Conservation (phyloP, 129 eudicot genomes). For the Dittrichia graveolens region DNA sequence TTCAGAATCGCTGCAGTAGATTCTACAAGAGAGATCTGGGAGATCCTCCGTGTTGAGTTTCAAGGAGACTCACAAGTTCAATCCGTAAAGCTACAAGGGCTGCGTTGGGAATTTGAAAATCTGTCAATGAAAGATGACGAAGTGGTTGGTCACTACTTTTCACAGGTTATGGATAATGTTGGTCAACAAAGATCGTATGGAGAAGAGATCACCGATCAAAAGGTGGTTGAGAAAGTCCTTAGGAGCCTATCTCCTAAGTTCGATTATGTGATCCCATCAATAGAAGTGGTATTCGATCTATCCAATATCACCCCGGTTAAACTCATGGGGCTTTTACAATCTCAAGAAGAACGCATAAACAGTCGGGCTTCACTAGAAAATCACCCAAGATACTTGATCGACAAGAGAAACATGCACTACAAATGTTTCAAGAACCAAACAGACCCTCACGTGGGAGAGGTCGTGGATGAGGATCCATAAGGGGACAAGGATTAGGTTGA, state of each 20-base stretch:
- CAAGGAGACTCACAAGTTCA: background rate
- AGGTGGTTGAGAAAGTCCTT: too few relatives aligned
- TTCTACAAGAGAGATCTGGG: background rate
- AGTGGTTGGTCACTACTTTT: background rate
- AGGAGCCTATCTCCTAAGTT: too few relatives aligned
- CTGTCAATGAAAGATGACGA: slow-evolving; percentile 24
- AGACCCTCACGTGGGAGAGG: background rate
- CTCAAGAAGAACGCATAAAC: background rate
- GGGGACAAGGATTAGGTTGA: background rate
- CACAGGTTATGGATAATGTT: background rate
- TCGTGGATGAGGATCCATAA: background rate
- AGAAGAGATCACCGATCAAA: slow-evolving; percentile 4
- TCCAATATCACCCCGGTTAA: too few relatives aligned
- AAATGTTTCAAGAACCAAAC: too few relatives aligned
- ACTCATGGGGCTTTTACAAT: too few relatives aligned
- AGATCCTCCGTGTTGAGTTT: background rate
- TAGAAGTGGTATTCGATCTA: too few relatives aligned
- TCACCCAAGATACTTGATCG: too few relatives aligned
- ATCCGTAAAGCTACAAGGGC: slow-evolving; percentile 2
- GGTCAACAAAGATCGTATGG: slow-evolving; percentile 13
- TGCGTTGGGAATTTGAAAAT: slow-evolving; percentile 20
- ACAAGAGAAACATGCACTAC: background rate
- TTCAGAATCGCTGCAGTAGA: background rate
- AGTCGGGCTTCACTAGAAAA: too few relatives aligned
- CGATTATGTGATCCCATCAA: too few relatives aligned